phyloP scores from a whole-genome alignment of 257 asterid genomes.

The Ajuga chamaepitys region DNA sequence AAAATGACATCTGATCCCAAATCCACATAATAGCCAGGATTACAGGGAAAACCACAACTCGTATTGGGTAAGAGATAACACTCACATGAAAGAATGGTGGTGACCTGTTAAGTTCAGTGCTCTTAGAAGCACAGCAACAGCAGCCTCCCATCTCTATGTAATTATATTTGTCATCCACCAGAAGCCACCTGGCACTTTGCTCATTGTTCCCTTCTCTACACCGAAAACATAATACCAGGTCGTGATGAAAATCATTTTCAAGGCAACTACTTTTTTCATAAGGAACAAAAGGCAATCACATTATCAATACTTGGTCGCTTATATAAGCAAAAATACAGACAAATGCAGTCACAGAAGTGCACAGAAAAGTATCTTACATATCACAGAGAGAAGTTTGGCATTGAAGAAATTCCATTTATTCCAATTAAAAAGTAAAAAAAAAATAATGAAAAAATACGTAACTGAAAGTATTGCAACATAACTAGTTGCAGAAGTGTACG shows the following conservation, averaged over 20 bases:
- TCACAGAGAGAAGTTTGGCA: neutral
- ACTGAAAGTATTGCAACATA: neutral
- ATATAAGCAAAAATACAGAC: neutral
- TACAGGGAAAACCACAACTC: constrained; percentile 6
- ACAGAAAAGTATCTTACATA: neutral
- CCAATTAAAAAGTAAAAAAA: neutral
- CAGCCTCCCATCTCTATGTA: constrained; percentile 69
- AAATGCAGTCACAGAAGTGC: neutral
- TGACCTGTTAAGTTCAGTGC: constrained; percentile 36
- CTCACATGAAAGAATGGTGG: constrained; percentile 56
- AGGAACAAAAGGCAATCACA: constrained; percentile 2
- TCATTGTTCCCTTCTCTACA: constrained; percentile 43
- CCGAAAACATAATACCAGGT: constrained; percentile 1
- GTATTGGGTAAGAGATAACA: constrained; percentile 11
- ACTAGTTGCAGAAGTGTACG: neutral
- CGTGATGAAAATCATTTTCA: neutral
- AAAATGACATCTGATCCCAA: neutral
- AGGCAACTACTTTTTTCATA: too few species aligned
- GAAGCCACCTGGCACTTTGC: constrained; percentile 29
- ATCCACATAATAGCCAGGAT: neutral
- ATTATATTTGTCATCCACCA: constrained; percentile 34
- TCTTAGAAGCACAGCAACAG: constrained; percentile 66
- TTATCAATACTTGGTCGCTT: neutral
- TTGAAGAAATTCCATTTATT: neutral
- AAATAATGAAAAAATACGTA: neutral